phyloP scores from a whole-genome alignment of 2,329 filamentous ascomycete species.

The Fusarium virguliforme region DNA sequence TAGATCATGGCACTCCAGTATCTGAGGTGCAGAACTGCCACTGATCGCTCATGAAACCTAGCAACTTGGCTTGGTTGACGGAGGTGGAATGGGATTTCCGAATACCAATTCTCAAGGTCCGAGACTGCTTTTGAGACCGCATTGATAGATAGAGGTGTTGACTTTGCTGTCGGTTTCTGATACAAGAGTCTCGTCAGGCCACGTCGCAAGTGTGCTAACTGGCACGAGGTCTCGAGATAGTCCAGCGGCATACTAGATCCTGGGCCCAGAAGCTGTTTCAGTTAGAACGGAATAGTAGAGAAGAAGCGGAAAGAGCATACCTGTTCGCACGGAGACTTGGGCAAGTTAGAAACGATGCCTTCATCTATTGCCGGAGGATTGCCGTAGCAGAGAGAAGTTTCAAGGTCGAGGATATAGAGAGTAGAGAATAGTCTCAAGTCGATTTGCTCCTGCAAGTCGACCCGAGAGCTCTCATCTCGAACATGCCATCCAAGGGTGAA shows the following conservation, averaged over 20 bases:
- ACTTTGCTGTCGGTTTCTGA: slow-evolving; percentile 8
- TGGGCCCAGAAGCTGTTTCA: slow-evolving; percentile 6
- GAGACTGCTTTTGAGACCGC: slow-evolving; percentile 13
- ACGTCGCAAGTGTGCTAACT: slow-evolving; percentile 5
- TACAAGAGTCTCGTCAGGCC: slow-evolving; percentile 17
- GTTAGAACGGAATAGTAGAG: neutral
- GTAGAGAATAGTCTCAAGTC: slow-evolving; percentile 22
- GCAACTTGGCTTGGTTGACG: slow-evolving; percentile 10
- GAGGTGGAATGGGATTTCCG: slow-evolving; percentile 18
- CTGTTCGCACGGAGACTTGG: slow-evolving; percentile 20
- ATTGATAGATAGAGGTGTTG: slow-evolving; percentile 1
- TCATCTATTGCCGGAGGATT: slow-evolving; percentile 25
- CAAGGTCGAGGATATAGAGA: slow-evolving; percentile 24
- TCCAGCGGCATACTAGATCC: slow-evolving; percentile 22
- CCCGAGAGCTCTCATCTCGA: slow-evolving; percentile 8
- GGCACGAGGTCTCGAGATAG: slow-evolving; percentile 19
- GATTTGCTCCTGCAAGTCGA: slow-evolving; percentile 26
- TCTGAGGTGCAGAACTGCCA: slow-evolving; percentile 23
- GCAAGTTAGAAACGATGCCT: neutral
- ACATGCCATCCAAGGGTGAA: slow-evolving; percentile 26
- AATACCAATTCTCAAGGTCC: slow-evolving; percentile 10
- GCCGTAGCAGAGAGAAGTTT: slow-evolving; percentile 21
- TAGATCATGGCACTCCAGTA: slow-evolving; percentile 32
- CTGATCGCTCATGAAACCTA: slow-evolving; percentile 22
- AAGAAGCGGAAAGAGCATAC: neutral